Percentiles rank a stretch among this genome's conserved stretches.
Evolutionary conservation across 257 asterid genomes (phyloP).

Genomic region (Solanum paucissectum): DNA sequence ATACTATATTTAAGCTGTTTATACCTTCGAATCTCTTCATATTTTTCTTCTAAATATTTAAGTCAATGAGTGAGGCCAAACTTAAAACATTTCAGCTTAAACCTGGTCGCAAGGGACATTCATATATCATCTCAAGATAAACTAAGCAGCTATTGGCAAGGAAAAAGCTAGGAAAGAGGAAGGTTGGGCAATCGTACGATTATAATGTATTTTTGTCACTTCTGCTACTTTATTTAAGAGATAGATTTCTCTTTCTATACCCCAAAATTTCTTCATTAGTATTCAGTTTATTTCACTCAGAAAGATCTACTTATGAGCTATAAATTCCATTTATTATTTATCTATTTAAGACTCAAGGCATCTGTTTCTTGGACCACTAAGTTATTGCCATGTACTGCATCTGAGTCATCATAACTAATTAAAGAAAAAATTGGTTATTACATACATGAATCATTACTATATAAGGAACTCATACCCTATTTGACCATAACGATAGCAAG

Average conservation of each 20-base stretch:
- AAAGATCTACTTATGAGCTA: background rate
- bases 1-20: background rate
- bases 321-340: background rate
- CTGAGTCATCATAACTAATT: background rate
- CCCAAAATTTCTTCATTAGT: background rate
- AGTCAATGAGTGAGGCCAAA: background rate
- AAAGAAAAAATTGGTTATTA: background rate
- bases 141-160: background rate
- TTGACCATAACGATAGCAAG: background rate
- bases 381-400: background rate
- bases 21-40: background rate
- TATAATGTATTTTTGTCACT: background rate
- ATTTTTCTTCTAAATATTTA: background rate
- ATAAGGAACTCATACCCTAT: background rate
- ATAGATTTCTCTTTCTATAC: background rate
- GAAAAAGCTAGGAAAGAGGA: background rate
- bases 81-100: background rate
- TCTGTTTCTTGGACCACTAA: background rate
- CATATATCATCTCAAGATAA: background rate
- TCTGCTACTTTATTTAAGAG: background rate
- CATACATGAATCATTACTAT: background rate
- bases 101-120: background rate
- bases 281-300: background rate
- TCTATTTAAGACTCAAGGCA: background rate
- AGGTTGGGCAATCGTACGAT: background rate